Evolutionary conservation across 768 basidiomycete genomes (phyloP).

Genomic region (Harrya chromipes): DNA sequence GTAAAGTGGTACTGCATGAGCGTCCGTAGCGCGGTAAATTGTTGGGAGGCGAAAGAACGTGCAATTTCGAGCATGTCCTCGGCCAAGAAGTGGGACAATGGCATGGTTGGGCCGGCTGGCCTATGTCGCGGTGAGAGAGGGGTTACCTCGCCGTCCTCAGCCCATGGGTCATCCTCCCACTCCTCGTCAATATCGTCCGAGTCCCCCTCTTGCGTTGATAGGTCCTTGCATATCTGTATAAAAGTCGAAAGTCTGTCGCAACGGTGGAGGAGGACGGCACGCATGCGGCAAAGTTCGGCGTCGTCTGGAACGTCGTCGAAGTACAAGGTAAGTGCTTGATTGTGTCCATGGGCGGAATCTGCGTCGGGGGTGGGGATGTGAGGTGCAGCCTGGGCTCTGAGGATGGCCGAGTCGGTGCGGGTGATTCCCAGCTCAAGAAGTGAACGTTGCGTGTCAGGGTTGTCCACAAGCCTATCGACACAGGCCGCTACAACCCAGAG

Average conservation of each 20-base stretch:
- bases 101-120: conserved; percentile 40
- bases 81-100: conserved; percentile 63
- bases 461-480: conserved; percentile 61
- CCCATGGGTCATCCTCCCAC: conserved; percentile 63
- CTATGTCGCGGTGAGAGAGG: conserved; percentile 18
- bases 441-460: conserved; percentile 49
- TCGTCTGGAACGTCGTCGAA: conserved; percentile 58
- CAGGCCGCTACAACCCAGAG: conserved; percentile 78
- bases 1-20: conserved; percentile 57
- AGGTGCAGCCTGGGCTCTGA: conserved; percentile 42
- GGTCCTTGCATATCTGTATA: conserved; percentile 51
- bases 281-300: conserved; percentile 61
- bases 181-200: conserved; percentile 42
- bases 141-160: conserved; percentile 42
- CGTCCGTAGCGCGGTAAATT: conserved; percentile 54
- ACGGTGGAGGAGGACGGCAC: conserved; percentile 63
- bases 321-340: conserved; percentile 42
- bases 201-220: conserved; percentile 26
- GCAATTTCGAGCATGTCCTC: conserved; percentile 57
- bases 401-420: conserved; percentile 50
- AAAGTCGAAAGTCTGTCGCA: conserved; percentile 74
- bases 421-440: conserved; percentile 63
- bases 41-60: conserved; percentile 59
- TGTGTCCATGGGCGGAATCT: conserved; percentile 16
- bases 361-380: conserved; percentile 21